Base-by-base conservation (phyloP, 129 eudicot species). In the Lactuca sativa region DNA sequence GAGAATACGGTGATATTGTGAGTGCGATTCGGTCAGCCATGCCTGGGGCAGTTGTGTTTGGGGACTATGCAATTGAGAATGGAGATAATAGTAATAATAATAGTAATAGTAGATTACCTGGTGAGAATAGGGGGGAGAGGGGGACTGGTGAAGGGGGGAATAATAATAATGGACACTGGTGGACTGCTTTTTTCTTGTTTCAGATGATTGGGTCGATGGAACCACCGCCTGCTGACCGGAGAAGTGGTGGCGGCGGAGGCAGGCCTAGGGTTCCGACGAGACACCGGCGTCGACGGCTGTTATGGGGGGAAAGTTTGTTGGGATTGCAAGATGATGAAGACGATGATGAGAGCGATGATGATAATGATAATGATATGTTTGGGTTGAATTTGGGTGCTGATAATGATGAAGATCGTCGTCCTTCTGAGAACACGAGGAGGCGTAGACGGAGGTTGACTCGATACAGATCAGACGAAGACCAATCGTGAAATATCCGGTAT, bases 1-100 rank as follows among this genome's bases (percentile, higher is more conserved):
- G 92, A 66, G 95, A 89, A 56, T 83, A 92, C 11, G 91, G 86
- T 32, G 98, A 92, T 70, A 83, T 92, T 51, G 96, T 92, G 21
- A 92, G 92, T 72, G 96, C 98, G 9, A 83, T 92, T 38, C 86
- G 86, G 54, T 84, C 97, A 52, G 95, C 97, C 21, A 84, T 92
- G 86, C 97, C 97, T 0, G 96, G 96, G 38, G 91, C 97, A 5
- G 78, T 84, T 68, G 84, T 92, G 7, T 70, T 88, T 21, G 97
- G 97, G 15, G 96, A 92, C 71, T 88, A 88, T 56, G 90, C 85
- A 16, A 84, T 92, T 25, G 97, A 92, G 34, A 82, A 78, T 56
- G 84, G 86, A 13, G 96, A 84, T 62, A 72, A 72, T 17, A 36
- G 48, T 70, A 44, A 70, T 47, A 47, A 47, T 43, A 43, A 82